Evolutionary conservation across 495 filamentous ascomycete genomes (phyloP).

Genomic region (Hypoxylon fuscum): DNA sequence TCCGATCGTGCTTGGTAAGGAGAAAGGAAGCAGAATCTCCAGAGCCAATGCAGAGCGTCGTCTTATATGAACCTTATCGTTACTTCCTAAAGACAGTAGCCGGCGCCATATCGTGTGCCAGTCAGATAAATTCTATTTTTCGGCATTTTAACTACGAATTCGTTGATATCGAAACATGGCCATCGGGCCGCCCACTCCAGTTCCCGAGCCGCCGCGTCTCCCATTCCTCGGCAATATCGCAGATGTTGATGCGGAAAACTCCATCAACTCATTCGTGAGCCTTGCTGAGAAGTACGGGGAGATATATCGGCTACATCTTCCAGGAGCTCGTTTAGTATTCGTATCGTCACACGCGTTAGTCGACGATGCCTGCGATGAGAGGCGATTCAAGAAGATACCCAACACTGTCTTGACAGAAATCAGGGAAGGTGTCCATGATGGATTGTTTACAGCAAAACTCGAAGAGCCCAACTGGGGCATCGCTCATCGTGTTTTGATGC

Average conservation of each 20-base stretch:
- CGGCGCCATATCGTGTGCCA: neutral
- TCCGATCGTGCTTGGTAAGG: neutral
- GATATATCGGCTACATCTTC: conserved; percentile 35
- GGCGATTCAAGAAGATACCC: conserved; percentile 30
- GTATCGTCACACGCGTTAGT: conserved; percentile 61
- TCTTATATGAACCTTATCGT: neutral
- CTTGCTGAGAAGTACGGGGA: conserved; percentile 41
- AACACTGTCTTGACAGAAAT: conserved; percentile 51
- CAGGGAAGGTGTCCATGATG: conserved; percentile 61
- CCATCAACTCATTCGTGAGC: conserved; percentile 21
- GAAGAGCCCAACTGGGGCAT: conserved; percentile 68
- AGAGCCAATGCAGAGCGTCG: neutral
- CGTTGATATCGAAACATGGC: no score
- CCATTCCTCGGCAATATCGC: conserved; percentile 45
- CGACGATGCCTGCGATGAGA: conserved; percentile 70
- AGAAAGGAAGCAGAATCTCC: no score
- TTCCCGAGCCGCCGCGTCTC: conserved; percentile 42
- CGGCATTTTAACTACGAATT: no score
- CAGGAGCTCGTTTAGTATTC: conserved; percentile 43
- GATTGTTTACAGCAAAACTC: conserved; percentile 63
- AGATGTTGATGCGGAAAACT: conserved; percentile 40
- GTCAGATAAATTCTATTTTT: no score
- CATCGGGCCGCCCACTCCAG: conserved; percentile 3
- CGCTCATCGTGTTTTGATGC: conserved; percentile 67
- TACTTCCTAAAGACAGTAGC: neutral